Percentiles rank a stretch among this genome's conserved stretches.
These are phyloP conservation scores for Berberis thunbergii DNA, from an alignment of 164 flowering plant species.

Conservation along the genomic window DNA sequence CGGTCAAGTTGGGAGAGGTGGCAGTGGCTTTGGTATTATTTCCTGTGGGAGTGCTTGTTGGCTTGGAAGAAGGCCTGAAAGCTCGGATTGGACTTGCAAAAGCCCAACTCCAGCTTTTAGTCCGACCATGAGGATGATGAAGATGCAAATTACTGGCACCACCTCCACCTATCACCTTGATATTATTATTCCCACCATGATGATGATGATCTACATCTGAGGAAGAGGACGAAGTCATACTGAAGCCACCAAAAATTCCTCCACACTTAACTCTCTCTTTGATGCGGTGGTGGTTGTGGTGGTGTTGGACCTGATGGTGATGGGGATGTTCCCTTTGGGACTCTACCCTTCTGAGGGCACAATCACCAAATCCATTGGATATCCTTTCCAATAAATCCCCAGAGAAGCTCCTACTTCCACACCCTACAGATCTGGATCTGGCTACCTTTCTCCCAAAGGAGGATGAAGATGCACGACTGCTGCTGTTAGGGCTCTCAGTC, in stretches of 20 bases:
- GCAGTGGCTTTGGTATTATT: background rate
- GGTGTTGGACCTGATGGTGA: conserved; percentile 33
- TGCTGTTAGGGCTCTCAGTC: conserved; percentile 36
- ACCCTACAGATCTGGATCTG: conserved; percentile 94
- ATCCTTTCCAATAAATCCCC: conserved; percentile 89
- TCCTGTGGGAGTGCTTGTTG: background rate
- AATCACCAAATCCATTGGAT: conserved; percentile 87
- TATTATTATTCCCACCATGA: background rate
- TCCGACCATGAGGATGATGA: conserved; percentile 34
- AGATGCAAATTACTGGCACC: too few relatives aligned
- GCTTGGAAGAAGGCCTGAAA: conserved; percentile 30
- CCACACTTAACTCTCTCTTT: conserved; percentile 80
- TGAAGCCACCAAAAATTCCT: conserved; percentile 80
- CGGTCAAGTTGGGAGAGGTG: conserved; percentile 2
- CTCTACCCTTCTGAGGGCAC: conserved; percentile 81
- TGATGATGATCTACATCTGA: conserved; percentile 12
- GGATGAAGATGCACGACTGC: conserved; percentile 29
- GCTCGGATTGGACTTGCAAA: conserved; percentile 91
- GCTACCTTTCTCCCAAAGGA: conserved; percentile 75
- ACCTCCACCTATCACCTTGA: conserved; percentile 14
- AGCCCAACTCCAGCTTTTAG: conserved; percentile 84
- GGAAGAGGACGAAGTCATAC: conserved; percentile 50
- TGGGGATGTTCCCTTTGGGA: conserved; percentile 73
- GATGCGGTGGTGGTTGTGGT: conserved; percentile 31
- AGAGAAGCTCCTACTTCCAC: conserved; percentile 93